These are phyloP conservation scores for Lentinula sp. DNA, from an alignment of 768 basidiomycete species.

Conservation along the genomic window DNA sequence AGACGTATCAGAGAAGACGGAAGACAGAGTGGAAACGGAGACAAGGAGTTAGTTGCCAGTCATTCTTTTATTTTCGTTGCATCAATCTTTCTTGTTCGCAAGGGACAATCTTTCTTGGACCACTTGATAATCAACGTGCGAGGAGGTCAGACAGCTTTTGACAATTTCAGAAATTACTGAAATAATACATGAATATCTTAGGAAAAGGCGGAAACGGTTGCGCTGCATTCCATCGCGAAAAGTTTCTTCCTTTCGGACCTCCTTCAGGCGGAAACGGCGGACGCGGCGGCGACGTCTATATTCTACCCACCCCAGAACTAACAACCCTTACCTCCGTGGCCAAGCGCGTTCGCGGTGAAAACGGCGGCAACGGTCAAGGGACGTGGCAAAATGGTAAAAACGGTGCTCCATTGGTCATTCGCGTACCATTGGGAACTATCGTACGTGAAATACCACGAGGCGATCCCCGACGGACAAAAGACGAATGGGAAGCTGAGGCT, in stretches of 20 bases:
- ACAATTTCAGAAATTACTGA: neutral
- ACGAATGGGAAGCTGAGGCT: conserved; percentile 72
- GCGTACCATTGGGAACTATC: conserved; percentile 87
- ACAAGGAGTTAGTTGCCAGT: conserved; percentile 46
- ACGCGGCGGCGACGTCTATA: conserved; percentile 80
- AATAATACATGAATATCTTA: conserved; percentile 19
- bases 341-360: conserved; percentile 57
- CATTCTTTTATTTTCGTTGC: neutral
- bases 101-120: conserved; percentile 82
- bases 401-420: conserved; percentile 66
- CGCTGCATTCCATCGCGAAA: conserved; percentile 90
- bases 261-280: conserved; percentile 95
- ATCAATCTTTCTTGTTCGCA: conserved; percentile 8
- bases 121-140: conserved; percentile 73
- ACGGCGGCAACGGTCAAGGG: conserved; percentile 73
- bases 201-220: conserved; percentile 89
- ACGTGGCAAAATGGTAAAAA: conserved; percentile 82
- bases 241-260: conserved; percentile 75
- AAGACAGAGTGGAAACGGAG: conserved; percentile 73
- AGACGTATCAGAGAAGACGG: conserved; percentile 39
- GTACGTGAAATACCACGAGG: conserved; percentile 67
- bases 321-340: conserved; percentile 73
- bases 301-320: conserved; percentile 70
- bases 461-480: conserved; percentile 57
- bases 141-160: conserved; percentile 46